Percentiles rank a stretch among this genome's conserved stretches.
Evolutionary conservation across 441 rosid species (phyloP).

Genomic region (Metrosideros polymorpha): DNA sequence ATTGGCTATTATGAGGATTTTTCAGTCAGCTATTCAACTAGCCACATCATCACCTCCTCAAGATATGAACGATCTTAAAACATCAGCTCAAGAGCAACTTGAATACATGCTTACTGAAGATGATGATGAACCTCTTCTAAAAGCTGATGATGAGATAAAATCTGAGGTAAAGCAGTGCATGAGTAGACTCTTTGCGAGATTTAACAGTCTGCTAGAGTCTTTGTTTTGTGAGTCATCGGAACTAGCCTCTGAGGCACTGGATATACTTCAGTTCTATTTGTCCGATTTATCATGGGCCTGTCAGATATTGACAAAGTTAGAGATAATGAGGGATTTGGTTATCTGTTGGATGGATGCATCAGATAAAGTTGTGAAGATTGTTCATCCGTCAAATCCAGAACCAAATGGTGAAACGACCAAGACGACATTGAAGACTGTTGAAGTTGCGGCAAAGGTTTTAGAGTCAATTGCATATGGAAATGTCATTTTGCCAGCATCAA

Average conservation of each 20-base stretch:
- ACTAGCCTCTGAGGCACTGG: slow-evolving; percentile 19
- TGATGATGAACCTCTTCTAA: slow-evolving; percentile 72
- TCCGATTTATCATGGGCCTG: slow-evolving; percentile 71
- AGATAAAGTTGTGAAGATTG: slow-evolving; percentile 43
- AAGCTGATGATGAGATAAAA: slow-evolving; percentile 48
- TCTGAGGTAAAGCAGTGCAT: slow-evolving; percentile 58
- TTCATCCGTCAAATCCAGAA: slow-evolving; percentile 24
- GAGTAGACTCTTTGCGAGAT: slow-evolving; percentile 33
- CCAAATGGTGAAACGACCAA: slow-evolving; percentile 26
- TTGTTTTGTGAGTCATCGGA: slow-evolving; percentile 21
- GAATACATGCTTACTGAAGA: slow-evolving; percentile 93
- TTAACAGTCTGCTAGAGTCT: slow-evolving; percentile 41
- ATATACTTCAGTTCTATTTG: slow-evolving; percentile 33
- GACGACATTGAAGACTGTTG: slow-evolving; percentile 47
- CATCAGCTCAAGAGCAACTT: slow-evolving; percentile 76
- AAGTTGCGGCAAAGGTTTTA: slow-evolving; percentile 65
- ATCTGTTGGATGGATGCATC: slow-evolving; percentile 72
- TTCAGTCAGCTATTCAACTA: slow-evolving; percentile 56
- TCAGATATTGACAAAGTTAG: slow-evolving; percentile 70
- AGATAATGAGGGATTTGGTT: slow-evolving; percentile 64
- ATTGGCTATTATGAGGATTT: slow-evolving; percentile 39
- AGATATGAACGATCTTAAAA: slow-evolving; percentile 45
- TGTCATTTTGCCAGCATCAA: slow-evolving; percentile 61
- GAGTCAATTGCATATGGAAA: slow-evolving; percentile 72
- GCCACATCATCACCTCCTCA: slow-evolving; percentile 64